These are phyloP conservation scores for Yamadazyma mexicana DNA, from an alignment of 1,139 yeast genomes.

Conservation along the genomic window DNA sequence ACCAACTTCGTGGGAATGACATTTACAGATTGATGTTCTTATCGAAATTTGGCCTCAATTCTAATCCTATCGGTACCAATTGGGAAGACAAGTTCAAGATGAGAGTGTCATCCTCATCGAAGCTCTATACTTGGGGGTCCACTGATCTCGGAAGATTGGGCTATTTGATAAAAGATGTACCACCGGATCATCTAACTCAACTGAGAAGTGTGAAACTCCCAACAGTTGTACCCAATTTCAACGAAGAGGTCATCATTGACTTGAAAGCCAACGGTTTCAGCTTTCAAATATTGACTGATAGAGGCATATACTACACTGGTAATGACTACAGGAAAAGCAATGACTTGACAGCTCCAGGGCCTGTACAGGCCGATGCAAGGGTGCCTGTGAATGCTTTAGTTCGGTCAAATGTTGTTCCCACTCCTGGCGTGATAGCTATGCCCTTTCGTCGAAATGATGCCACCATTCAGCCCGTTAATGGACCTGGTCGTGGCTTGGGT, in stretches of 20 bases:
- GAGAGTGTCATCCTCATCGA: constrained; percentile 39
- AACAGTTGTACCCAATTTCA: constrained; percentile 30
- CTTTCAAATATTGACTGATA: constrained; percentile 56
- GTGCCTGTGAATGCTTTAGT: background rate
- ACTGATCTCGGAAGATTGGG: constrained; percentile 59
- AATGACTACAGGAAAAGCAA: constrained; percentile 40
- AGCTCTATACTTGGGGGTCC: constrained; percentile 66
- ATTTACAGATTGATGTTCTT: constrained; percentile 50
- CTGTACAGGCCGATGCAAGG: constrained; percentile 12
- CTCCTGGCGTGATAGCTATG: background rate
- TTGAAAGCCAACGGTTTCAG: constrained; percentile 68
- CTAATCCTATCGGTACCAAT: constrained; percentile 31
- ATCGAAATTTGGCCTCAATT: constrained; percentile 47
- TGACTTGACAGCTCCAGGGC: constrained; percentile 21
- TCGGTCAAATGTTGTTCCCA: background rate
- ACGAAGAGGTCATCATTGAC: constrained; percentile 47
- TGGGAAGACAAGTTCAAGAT: constrained; percentile 54
- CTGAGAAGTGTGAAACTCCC: constrained; percentile 42
- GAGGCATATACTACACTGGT: constrained; percentile 60
- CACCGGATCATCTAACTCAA: constrained; percentile 27
- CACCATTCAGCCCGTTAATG: constrained; percentile 3
- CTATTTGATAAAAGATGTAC: constrained; percentile 31
- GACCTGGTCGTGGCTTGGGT: background rate
- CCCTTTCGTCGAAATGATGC: background rate
- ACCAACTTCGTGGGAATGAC: constrained; percentile 29